A percentile compares a stretch with the other conserved stretches of the same genome.
These are phyloP conservation scores for Prunus mongolica DNA, from an alignment of 306 rosid genomes.

Conservation along the genomic window DNA sequence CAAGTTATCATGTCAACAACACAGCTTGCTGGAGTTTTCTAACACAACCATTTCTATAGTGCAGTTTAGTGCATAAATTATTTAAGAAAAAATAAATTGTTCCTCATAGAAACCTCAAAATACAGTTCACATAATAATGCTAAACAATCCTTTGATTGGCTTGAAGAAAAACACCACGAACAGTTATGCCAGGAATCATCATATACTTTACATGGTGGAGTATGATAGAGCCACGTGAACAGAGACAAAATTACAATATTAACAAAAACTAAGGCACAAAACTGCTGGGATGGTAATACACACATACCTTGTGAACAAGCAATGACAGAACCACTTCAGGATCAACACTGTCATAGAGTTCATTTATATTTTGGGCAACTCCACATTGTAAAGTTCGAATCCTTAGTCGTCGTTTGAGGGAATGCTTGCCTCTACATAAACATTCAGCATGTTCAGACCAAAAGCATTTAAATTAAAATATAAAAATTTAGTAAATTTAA, in stretches of 20 bases:
- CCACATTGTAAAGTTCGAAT: constrained; percentile 81
- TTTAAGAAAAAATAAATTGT: not conserved
- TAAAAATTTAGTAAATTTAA: constrained; percentile 1
- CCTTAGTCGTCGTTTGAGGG: constrained; percentile 79
- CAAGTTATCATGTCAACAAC: not conserved
- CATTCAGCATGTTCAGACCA: constrained; percentile 19
- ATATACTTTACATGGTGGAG: not conserved
- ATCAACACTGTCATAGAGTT: constrained; percentile 86
- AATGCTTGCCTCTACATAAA: constrained; percentile 58
- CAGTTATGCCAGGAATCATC: not conserved
- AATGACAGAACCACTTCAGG: constrained; percentile 81
- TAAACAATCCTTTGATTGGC: not conserved
- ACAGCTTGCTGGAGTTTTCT: not conserved
- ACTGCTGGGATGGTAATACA: constrained; percentile 3
- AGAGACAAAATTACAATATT: not conserved
- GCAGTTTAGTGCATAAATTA: not conserved
- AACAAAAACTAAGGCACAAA: not conserved
- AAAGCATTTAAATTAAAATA: not conserved
- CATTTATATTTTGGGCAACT: constrained; percentile 66
- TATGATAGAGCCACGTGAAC: not conserved
- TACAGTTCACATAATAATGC: not conserved
- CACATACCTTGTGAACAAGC: constrained; percentile 83
- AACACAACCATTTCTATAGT: no score
- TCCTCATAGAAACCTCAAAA: not conserved
- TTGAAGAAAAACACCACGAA: not conserved